These are phyloP conservation scores for Umbelopsis sp. DNA, from an alignment of 192 early-diverging fungal genomes.

Conservation along the genomic window DNA sequence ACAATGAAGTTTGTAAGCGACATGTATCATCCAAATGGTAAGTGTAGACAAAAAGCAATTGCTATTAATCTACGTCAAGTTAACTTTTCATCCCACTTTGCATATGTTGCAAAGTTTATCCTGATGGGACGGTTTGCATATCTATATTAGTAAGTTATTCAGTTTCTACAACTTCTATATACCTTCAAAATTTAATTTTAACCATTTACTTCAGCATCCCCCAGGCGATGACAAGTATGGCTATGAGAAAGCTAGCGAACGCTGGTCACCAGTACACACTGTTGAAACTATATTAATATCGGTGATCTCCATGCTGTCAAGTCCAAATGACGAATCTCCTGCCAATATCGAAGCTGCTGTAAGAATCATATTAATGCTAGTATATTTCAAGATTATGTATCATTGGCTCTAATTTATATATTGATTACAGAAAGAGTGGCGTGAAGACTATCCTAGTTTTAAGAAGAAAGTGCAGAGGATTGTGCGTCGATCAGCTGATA, in stretches of 20 bases:
- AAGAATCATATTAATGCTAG: conserved; percentile 36
- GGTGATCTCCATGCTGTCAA: conserved; percentile 89
- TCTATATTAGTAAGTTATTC: conserved; percentile 81
- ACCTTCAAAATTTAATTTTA: background rate
- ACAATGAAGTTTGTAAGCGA: conserved; percentile 81
- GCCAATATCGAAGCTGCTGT: conserved; percentile 96
- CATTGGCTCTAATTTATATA: background rate
- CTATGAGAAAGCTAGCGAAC: conserved; percentile 87
- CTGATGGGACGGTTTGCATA: conserved; percentile 91
- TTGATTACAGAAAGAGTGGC: conserved; percentile 71
- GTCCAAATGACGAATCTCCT: conserved; percentile 93
- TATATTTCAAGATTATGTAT: background rate
- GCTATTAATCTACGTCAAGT: background rate
- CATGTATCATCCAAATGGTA: conserved; percentile 95
- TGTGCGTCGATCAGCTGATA: conserved; percentile 53
- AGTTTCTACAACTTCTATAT: background rate
- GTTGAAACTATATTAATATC: conserved; percentile 91
- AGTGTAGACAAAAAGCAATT: background rate
- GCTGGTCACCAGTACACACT: conserved; percentile 96
- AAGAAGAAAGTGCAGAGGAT: conserved; percentile 75
- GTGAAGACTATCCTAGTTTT: conserved; percentile 67
- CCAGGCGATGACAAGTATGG: conserved; percentile 89
- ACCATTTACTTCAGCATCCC: conserved; percentile 48
- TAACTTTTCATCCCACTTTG: background rate
- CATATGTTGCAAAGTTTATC: conserved; percentile 63